Percentiles rank a stretch among this genome's conserved stretches.
These are phyloP conservation scores for Eutypa lata DNA, from an alignment of 2,329 filamentous ascomycete genomes.

Conservation along the genomic window DNA sequence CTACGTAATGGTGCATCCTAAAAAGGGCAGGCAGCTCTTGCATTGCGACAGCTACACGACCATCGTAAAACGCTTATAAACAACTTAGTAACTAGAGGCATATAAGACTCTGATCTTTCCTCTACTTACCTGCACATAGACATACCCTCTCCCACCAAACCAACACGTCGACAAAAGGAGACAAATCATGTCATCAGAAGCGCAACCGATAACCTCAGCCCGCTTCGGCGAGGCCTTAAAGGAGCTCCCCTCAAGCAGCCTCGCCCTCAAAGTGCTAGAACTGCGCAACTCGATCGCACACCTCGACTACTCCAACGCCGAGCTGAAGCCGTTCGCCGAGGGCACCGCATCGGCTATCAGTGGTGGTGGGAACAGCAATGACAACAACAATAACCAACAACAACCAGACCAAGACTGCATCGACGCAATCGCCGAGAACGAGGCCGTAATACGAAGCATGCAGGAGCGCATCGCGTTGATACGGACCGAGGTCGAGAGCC, in stretches of 20 bases:
- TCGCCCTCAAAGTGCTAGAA: conserved; percentile 74
- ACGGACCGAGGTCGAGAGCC: conserved; percentile 59
- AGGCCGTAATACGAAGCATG: conserved; percentile 65
- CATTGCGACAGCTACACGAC: conserved; percentile 18
- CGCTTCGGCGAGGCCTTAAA: conserved; percentile 66
- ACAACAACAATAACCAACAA: conserved; percentile 14
- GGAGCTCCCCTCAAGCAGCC: conserved; percentile 61
- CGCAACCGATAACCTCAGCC: conserved; percentile 57
- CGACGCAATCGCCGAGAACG: conserved; percentile 72
- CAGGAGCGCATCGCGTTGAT: conserved; percentile 62
- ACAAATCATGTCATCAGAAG: conserved; percentile 58
- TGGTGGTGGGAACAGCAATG: conserved; percentile 6
- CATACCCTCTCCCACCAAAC: not conserved
- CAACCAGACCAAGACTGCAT: conserved; percentile 66
- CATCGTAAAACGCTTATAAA: no score
- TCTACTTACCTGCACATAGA: no score
- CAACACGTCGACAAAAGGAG: not conserved
- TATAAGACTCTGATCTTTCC: no score
- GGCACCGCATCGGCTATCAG: conserved; percentile 33
- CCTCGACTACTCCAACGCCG: conserved; percentile 69
- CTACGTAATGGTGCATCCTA: no score
- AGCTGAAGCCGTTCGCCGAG: conserved; percentile 67
- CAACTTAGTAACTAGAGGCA: no score
- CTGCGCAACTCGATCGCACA: conserved; percentile 72
- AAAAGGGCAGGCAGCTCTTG: conserved; percentile 16